Evolutionary conservation across 202 grass and related monocot genomes (phyloP).

Genomic region (Alloteropsis angusta): DNA sequence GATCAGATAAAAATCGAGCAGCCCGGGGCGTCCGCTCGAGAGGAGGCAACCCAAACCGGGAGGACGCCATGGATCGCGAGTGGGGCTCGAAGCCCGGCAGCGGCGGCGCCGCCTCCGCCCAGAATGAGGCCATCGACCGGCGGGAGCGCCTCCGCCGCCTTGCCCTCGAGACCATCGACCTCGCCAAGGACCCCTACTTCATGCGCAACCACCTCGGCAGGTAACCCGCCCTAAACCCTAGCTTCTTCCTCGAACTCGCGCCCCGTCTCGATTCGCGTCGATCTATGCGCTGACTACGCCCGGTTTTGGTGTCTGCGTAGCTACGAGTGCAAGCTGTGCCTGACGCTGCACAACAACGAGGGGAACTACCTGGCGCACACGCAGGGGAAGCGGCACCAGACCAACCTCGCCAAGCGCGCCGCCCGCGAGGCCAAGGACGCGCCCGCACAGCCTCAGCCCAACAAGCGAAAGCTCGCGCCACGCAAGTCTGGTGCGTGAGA

Average conservation of each 20-base stretch:
- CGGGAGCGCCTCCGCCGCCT: conserved; percentile 86
- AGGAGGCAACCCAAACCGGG: conserved; percentile 14
- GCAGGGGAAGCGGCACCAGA: conserved; percentile 95
- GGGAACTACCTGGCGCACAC: conserved; percentile 95
- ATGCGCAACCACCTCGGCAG: conserved; percentile 99
- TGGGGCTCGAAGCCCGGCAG: conserved; percentile 93
- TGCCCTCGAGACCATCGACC: conserved; percentile 95
- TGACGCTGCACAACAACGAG: conserved; percentile 98
- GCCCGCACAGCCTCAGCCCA: conserved; percentile 76
- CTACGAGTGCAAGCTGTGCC: conserved; percentile 92
- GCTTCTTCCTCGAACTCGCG: not conserved
- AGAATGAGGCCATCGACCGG: conserved; percentile 97
- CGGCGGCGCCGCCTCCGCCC: conserved; percentile 75
- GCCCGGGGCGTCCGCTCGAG: not conserved
- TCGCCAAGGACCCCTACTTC: conserved; percentile 94
- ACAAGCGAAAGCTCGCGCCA: conserved; percentile 75
- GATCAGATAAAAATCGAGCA: not conserved
- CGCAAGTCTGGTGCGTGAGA: conserved; percentile 67
- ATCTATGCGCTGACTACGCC: not conserved
- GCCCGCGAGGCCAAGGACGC: conserved; percentile 92
- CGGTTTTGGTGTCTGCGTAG: conserved; percentile 18
- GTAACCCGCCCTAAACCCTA: conserved; percentile 39
- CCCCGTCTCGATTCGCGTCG: conserved; percentile 11
- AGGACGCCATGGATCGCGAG: conserved; percentile 77
- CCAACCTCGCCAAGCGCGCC: conserved; percentile 91